phyloP scores from a whole-genome alignment of 306 rosid genomes.

The Sophora flavescens region DNA sequence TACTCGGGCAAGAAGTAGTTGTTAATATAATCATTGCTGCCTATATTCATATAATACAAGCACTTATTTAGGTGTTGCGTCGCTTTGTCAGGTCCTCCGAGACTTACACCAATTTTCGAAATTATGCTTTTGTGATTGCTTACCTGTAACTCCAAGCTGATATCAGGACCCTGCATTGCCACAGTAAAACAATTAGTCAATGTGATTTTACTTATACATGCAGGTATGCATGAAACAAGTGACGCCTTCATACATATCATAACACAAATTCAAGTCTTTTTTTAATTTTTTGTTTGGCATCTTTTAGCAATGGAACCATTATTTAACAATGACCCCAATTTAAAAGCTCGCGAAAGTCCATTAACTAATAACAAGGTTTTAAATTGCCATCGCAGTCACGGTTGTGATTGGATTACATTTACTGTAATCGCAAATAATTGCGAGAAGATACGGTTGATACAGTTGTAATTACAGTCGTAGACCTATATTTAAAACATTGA shows the following conservation, averaged over 20 bases:
- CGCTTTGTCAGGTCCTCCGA: slow-evolving; percentile 11
- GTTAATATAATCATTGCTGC: slow-evolving; percentile 61
- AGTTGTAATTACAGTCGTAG: too few species aligned
- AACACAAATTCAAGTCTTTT: not conserved
- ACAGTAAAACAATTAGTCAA: not conserved
- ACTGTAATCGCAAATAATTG: too few species aligned
- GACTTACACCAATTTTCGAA: not conserved
- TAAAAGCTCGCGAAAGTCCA: not conserved
- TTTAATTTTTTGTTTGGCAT: too few species aligned
- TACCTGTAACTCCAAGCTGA: slow-evolving; percentile 44
- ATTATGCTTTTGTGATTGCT: slow-evolving; percentile 39
- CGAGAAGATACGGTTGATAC: too few species aligned
- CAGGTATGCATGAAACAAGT: not conserved
- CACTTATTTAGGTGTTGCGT: slow-evolving; percentile 46
- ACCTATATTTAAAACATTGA: too few species aligned
- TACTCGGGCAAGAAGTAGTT: slow-evolving; percentile 55
- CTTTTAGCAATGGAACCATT: not conserved
- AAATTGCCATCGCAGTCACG: too few species aligned
- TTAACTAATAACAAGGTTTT: not conserved
- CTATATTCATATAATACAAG: slow-evolving; percentile 52
- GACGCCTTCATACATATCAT: not conserved
- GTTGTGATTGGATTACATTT: too few species aligned
- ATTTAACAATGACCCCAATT: not conserved
- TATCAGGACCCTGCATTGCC: slow-evolving; percentile 48
- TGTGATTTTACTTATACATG: not conserved